Evolutionary conservation across 1,284 basidiomycete species (phyloP), one percentile per base, ranked within the genome.

Genomic region (Filobasidium uniguttulatum): DNA sequence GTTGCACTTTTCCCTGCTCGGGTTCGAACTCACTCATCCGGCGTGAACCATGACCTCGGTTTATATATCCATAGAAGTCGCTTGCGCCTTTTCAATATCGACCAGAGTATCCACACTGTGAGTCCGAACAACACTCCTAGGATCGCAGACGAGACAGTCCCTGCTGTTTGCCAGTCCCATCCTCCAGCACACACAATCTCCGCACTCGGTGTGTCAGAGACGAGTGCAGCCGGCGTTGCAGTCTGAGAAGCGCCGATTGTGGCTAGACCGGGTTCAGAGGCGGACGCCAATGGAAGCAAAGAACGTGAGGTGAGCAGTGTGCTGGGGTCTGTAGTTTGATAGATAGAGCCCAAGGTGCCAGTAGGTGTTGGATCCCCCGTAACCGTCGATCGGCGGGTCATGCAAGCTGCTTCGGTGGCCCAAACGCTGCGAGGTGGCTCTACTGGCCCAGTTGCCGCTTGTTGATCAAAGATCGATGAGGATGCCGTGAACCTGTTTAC

Each of bases 81-180:
- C 17, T 60, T 26, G 15, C 48, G 54, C 3, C 41, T 40, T n/a
- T 59, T 52, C 23, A 65, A 36, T 1, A 56, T 7, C 4, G 48
- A 52, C 61, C 63, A 68, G 1, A 60, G 12, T 1, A 57, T 10
- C 66, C 62, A 65, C 0, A 64, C 34, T 4, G 60, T 4, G 0
- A 48, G 44, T 3, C 64, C 64, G 1, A 60, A 20, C 20, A 60
- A 15, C 1, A 59, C 12, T 3, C 60, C 59, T 9, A 61, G 26
- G 2, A 52, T 55, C 1, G 59, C 33, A 10, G 53, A 52, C 2
- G 59, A 41, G 2, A 60, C 44, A 1, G 55, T 55, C 3, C 60
- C 64, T 55, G 57, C 57, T 2, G 55, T 60, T 44, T 66, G 63
- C 50, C 57, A 60, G 44, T 68, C 66, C 60, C 58, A 61, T 5